Evolutionary conservation across 768 basidiomycete genomes (phyloP), one percentile per base, ranked within the genome.

Genomic region (Guyanaporus albipodus): DNA sequence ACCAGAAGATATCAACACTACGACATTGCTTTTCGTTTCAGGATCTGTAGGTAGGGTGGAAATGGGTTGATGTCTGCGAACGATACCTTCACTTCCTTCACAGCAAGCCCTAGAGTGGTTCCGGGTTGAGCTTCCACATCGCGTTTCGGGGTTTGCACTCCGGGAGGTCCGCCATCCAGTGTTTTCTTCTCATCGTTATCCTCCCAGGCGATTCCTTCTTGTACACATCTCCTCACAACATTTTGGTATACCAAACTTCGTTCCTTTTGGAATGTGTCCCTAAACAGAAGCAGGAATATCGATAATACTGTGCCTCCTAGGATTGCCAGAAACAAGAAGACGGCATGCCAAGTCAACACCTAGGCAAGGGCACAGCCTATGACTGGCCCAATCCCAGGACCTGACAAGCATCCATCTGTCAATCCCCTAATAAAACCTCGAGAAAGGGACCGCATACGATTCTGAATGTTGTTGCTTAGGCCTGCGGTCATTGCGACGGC

Each of bases 301-400:
- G 78, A 31, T 46, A 79, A 70, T 46, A 75, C 78, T 12, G 73
- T 34, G 0, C 79, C 82, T 6, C 78, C 77, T 52, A 82, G 74
- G 22, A 85, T 82, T 2, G 77, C 72, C 29, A 93, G 72, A 61
- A 93, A 91, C 79, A 87, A 93, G 66, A 95, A 91, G 1, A 87
- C 78, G 0, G 85, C 81, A 27, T 91, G 78, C 93, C 93, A 95
- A 48, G 68, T 73, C 59, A 84, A 80, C 0, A 70, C 77, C 44
- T 82, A 73, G 0, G 87, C 82, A 4, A 91, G 70, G 0, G 67
- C 77, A 1, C 89, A 87, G 4, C 88, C 88, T 27, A 90, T 56
- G 24, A 90, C 75, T 1, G 85, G 81, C 0, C 86, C 87, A 2
- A 87, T 52, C 1, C 77, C 72, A 2, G 83, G 82, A 0, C 88